A percentile compares a stretch with the other conserved stretches of the same genome.
Evolutionary conservation across 106 monocot species (phyloP).

Genomic region (Dendrobium nobile): DNA sequence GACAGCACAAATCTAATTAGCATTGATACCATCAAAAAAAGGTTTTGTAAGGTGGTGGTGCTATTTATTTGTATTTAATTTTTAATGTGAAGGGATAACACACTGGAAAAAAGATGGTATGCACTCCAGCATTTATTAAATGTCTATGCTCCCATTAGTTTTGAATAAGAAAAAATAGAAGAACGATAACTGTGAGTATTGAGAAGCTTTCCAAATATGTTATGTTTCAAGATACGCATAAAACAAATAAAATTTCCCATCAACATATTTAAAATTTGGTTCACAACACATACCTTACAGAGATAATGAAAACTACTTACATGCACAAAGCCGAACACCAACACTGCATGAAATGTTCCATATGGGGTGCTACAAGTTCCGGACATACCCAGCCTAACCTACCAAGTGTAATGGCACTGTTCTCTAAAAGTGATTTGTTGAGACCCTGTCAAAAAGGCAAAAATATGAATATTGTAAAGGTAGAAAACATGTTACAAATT

Average conservation of each 20-base stretch:
- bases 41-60: not conserved
- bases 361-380: constrained; percentile 86
- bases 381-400: constrained; percentile 95
- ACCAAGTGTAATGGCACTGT: constrained; percentile 95
- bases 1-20: not conserved
- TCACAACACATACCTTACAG: not conserved
- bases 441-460: constrained; percentile 33
- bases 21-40: not conserved
- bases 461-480: not conserved
- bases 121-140: not conserved
- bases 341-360: constrained; percentile 86
- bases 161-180: not conserved
- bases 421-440: constrained; percentile 90
- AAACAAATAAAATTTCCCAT: not conserved
- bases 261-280: not conserved
- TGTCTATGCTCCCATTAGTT: not conserved
- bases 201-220: not conserved
- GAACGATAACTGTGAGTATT: not conserved
- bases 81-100: not conserved
- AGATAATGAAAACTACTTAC: constrained; percentile 35
- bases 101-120: no score
- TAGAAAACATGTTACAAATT: not conserved
- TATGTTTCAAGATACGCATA: not conserved
- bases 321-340: constrained; percentile 85
- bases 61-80: not conserved